phyloP scores from a whole-genome alignment of 1,284 basidiomycete species.

The Rhodotorula sp. region DNA sequence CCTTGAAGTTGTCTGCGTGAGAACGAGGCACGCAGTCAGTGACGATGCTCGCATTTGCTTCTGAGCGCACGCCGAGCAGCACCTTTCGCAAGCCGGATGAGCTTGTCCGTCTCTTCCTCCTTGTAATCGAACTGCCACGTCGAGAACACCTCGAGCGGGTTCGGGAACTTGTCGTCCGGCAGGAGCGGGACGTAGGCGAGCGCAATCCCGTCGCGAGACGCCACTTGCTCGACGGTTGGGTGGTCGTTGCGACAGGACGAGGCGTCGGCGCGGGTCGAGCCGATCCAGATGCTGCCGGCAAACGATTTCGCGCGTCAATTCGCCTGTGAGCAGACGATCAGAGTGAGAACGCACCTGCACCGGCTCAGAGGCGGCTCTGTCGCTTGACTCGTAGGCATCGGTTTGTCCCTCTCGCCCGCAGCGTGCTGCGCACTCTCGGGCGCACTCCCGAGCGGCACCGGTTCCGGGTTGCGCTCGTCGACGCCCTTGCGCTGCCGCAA shows the following conservation, averaged over 20 bases:
- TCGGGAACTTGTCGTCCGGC: slow-evolving; percentile 49
- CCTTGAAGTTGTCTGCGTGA: slow-evolving; percentile 50
- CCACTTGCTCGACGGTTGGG: slow-evolving; percentile 52
- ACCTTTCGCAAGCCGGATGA: slow-evolving; percentile 52
- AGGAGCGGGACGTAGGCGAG: slow-evolving; percentile 48
- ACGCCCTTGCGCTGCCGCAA: slow-evolving; percentile 16
- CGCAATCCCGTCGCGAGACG: slow-evolving; percentile 53
- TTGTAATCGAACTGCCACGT: slow-evolving; percentile 54
- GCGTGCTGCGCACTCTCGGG: slow-evolving; percentile 11
- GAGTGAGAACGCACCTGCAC: slow-evolving; percentile 24
- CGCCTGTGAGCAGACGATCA: too few relatives aligned
- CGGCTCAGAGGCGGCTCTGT: slow-evolving; percentile 29
- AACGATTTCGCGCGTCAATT: slow-evolving; percentile 8
- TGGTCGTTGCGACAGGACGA: slow-evolving; percentile 51
- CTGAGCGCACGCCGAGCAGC: background rate
- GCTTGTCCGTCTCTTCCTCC: slow-evolving; percentile 51
- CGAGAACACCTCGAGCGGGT: slow-evolving; percentile 52
- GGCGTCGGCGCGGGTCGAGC: slow-evolving; percentile 46
- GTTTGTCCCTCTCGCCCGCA: slow-evolving; percentile 9
- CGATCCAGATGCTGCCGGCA: slow-evolving; percentile 54
- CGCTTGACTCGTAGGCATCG: slow-evolving; percentile 24
- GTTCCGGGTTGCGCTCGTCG: slow-evolving; percentile 23
- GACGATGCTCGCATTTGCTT: background rate
- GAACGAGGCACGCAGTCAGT: slow-evolving; percentile 23
- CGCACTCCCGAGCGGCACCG: slow-evolving; percentile 28